A percentile compares a stretch with the other conserved stretches of the same genome.
phyloP scores from a whole-genome alignment of 2,329 filamentous ascomycete species.

The Trichoderma brevicompactum region DNA sequence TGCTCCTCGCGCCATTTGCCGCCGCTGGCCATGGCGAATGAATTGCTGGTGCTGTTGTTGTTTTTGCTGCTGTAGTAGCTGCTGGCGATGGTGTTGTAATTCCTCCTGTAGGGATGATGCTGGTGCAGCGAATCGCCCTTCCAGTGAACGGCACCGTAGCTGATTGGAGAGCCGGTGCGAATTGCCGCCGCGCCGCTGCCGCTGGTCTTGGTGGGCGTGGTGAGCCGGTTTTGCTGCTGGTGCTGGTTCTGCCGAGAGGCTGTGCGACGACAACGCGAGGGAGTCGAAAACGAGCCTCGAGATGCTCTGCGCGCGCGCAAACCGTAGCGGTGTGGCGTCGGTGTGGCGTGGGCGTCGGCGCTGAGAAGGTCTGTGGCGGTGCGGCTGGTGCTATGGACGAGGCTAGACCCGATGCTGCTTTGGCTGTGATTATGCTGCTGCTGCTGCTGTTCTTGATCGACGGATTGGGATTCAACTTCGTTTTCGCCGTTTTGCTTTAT shows the following conservation, averaged over 20 bases:
- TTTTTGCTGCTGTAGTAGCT: background rate
- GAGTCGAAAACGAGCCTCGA: constrained; percentile 32
- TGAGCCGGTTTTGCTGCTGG: constrained; percentile 4
- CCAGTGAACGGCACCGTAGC: constrained; percentile 22
- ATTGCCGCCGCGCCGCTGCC: background rate
- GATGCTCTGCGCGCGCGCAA: constrained; percentile 37
- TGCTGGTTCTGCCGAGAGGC: background rate
- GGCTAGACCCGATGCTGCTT: background rate
- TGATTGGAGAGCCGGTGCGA: constrained; percentile 1
- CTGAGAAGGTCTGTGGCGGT: constrained; percentile 28
- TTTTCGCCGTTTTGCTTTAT: background rate
- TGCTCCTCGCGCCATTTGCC: constrained; percentile 68
- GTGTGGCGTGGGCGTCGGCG: constrained; percentile 31
- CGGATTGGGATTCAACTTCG: background rate
- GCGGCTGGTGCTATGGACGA: background rate
- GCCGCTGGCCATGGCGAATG: constrained; percentile 56
- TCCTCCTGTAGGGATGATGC: background rate
- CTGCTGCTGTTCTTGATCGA: background rate
- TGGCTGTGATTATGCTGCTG: background rate
- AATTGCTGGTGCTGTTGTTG: background rate
- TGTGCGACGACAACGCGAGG: constrained; percentile 32
- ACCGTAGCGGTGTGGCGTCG: constrained; percentile 34
- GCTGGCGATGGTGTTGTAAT: background rate
- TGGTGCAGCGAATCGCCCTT: constrained; percentile 10
- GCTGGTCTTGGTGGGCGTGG: constrained; percentile 18